These are phyloP conservation scores for Salinomyces thailandicus DNA, from an alignment of 2,329 filamentous ascomycete species.

Conservation along the genomic window DNA sequence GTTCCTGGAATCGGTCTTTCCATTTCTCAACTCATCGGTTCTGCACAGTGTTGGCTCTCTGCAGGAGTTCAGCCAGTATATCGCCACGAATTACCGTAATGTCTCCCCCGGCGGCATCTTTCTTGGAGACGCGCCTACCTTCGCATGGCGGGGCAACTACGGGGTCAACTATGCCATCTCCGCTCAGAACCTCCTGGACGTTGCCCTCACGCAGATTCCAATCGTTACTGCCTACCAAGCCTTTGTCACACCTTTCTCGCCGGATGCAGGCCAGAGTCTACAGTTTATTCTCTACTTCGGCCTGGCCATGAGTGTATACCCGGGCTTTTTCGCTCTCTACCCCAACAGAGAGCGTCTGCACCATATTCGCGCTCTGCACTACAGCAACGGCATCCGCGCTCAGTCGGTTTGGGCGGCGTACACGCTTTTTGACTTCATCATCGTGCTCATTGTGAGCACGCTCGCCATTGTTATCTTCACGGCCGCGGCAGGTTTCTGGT, in stretches of 20 bases:
- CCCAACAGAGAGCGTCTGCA: constrained; percentile 72
- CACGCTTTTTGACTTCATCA: constrained; percentile 64
- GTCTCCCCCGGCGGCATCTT: constrained; percentile 74
- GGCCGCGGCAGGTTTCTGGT: constrained; percentile 57
- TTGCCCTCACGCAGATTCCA: constrained; percentile 56
- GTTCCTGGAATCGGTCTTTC: constrained; percentile 21
- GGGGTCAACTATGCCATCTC: constrained; percentile 58
- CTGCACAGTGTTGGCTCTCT: constrained; percentile 52
- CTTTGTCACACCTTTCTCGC: constrained; percentile 65
- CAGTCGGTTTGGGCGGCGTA: constrained; percentile 81
- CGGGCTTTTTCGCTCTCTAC: constrained; percentile 81
- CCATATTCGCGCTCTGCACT: constrained; percentile 75
- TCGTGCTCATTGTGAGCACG: constrained; percentile 57
- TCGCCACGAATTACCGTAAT: constrained; percentile 52
- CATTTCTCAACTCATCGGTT: constrained; percentile 10
- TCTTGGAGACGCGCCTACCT: constrained; percentile 53
- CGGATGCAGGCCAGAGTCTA: constrained; percentile 59
- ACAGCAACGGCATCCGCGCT: constrained; percentile 79
- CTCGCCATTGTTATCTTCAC: constrained; percentile 60
- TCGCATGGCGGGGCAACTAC: constrained; percentile 60
- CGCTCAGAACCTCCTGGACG: constrained; percentile 82
- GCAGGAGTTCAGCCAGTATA: constrained; percentile 56
- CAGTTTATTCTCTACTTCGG: constrained; percentile 76
- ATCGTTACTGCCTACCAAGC: constrained; percentile 63
- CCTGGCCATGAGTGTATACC: constrained; percentile 65